Conservation (phyloP, 2,329 filamentous ascomycete genomes). For the Colletotrichum sidae region DNA sequence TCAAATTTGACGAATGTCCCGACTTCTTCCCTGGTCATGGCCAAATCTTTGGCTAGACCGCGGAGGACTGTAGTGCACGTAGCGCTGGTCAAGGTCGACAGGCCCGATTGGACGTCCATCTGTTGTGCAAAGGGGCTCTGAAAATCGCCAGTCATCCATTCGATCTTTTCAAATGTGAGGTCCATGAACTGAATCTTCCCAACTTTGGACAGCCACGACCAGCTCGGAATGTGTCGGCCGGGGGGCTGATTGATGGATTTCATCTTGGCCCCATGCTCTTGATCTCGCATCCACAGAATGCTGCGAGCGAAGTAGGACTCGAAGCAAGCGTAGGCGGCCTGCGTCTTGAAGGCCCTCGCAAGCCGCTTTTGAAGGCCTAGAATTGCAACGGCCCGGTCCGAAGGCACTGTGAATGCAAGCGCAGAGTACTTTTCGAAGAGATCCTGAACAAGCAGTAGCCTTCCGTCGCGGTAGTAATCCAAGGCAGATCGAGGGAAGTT, state of each 20-base stretch:
- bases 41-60: conserved; percentile 8
- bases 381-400: conserved; percentile 25
- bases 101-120: neutral
- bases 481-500: conserved; percentile 23
- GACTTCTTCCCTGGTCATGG: neutral
- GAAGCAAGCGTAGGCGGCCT: conserved; percentile 17
- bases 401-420: conserved; percentile 21
- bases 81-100: neutral
- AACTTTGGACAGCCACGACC: conserved; percentile 28
- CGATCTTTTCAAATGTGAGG: conserved; percentile 8
- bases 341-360: conserved; percentile 11
- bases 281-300: conserved; percentile 23
- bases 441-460: conserved; percentile 21
- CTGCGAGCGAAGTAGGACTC: conserved; percentile 6
- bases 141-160: conserved; percentile 10
- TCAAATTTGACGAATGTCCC: conserved; percentile 1
- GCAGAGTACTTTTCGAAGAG: conserved; percentile 24
- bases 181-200: conserved; percentile 24
- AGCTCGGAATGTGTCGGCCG: conserved; percentile 6
- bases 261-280: neutral
- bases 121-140: conserved; percentile 10
- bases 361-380: conserved; percentile 21
- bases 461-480: conserved; percentile 15
- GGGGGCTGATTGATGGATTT: conserved; percentile 3
- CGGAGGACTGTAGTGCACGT: neutral